A percentile compares a stretch with the other conserved stretches of the same genome.
These are phyloP conservation scores for Begonia peltatifolia DNA, from an alignment of 306 rosid genomes.

Conservation along the genomic window DNA sequence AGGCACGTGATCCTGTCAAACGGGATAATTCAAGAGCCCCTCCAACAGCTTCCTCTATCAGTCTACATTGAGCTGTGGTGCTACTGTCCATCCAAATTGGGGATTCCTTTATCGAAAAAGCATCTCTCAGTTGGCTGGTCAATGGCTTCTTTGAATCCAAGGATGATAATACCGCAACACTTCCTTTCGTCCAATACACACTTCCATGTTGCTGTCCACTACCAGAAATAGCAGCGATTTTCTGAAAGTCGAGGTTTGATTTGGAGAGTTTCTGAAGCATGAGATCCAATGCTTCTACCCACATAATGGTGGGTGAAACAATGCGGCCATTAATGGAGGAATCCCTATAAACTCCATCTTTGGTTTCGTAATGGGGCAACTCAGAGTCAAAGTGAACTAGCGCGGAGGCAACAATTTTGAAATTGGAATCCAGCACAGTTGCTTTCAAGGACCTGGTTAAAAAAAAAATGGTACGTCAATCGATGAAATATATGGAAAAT, in stretches of 20 bases:
- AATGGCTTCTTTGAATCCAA: slow-evolving; percentile 49
- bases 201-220: slow-evolving; percentile 85
- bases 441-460: slow-evolving; percentile 79
- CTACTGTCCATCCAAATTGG: slow-evolving; percentile 92
- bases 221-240: slow-evolving; percentile 62
- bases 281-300: slow-evolving; percentile 72
- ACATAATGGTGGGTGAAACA: slow-evolving; percentile 85
- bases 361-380: slow-evolving; percentile 73
- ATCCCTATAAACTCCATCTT: slow-evolving; percentile 87
- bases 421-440: slow-evolving; percentile 65
- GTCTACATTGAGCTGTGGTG: slow-evolving; percentile 68
- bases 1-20: slow-evolving; percentile 71
- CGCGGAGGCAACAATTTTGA: slow-evolving; percentile 57
- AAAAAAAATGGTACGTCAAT: neutral
- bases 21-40: slow-evolving; percentile 72
- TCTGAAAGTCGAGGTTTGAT: slow-evolving; percentile 31
- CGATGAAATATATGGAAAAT: too few relatives aligned
- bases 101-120: slow-evolving; percentile 46
- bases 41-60: slow-evolving; percentile 73
- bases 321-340: slow-evolving; percentile 51
- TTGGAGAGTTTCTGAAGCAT: slow-evolving; percentile 42
- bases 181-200: slow-evolving; percentile 76
- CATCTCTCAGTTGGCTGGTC: slow-evolving; percentile 39
- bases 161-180: slow-evolving; percentile 51
- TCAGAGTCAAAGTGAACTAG: slow-evolving; percentile 70